Evolutionary conservation across 1,139 yeast genomes (phyloP), one percentile per base, ranked within the genome.

Genomic region (Yamadazyma atlantica): DNA sequence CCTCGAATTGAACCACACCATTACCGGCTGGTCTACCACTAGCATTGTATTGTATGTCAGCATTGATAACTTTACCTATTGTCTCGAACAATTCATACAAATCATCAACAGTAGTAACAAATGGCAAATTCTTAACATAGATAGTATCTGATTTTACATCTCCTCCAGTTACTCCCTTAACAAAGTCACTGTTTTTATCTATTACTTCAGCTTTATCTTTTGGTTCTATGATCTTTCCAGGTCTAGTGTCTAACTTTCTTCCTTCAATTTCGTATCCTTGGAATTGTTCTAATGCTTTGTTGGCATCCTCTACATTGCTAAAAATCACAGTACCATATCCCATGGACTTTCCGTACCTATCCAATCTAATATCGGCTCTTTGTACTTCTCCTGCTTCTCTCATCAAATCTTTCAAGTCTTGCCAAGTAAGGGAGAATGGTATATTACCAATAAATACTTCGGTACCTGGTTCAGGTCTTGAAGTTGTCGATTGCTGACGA

Each of bases 61-160:
- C 97, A 37, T 74, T 73, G 32, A 66, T 67, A 22, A 90, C 92
- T 38, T 77, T 69, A 21, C 96, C 96, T 38, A 89, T 80, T 23
- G 95, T 84, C 56, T 85, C 94, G 59, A 90, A 90, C 43, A 92
- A 73, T 50, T 90, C 97, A 46, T 73, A 79, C 50, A 92, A 75
- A 61, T 92, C 97, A 42, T 84, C 84, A 50, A 82, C 82, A 30
- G 89, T 80, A 17, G 97, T 90, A 34, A 90, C 85, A 74, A 80
- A 88, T 24, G 97, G 97, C 56, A 92, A 70, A 63, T 90, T 92
- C 38, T 74, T 75, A 31, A 85, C 90, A 55, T 65, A 85, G 32
- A 90, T 78, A 15, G 82, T 77, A 41, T 74, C 79, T 35, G 79
- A 76, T 33, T 76, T 75, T 34, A 71, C 79, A 15, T 96, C 97